phyloP scores from a whole-genome alignment of 2,329 filamentous ascomycete genomes.

The Ophiostoma ips region DNA sequence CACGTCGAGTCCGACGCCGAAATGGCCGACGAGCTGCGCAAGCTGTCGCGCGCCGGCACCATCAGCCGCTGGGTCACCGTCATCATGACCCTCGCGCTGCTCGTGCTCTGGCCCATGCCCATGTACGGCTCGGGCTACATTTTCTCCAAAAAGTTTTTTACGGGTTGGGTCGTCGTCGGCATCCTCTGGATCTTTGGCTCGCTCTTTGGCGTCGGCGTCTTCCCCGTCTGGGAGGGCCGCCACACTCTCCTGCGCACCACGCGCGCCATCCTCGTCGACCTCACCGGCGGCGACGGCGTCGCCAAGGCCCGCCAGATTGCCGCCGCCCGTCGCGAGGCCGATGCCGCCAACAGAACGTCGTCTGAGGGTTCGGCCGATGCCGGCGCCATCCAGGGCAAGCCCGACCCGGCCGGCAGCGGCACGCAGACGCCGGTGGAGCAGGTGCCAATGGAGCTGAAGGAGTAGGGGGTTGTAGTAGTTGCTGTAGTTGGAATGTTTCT shows the following conservation, averaged over 20 bases:
- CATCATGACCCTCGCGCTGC: conserved; percentile 38
- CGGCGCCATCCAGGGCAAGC: not conserved
- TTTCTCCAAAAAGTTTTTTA: conserved; percentile 71
- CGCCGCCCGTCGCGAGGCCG: conserved; percentile 12
- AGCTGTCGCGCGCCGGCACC: conserved; percentile 20
- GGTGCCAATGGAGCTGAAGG: not conserved
- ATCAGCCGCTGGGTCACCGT: conserved; percentile 22
- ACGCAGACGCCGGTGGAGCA: not conserved
- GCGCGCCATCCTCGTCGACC: conserved; percentile 47
- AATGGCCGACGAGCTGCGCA: conserved; percentile 25
- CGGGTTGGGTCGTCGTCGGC: conserved; percentile 63
- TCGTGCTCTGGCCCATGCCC: conserved; percentile 84
- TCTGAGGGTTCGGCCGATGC: not conserved
- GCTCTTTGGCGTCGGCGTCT: conserved; percentile 60
- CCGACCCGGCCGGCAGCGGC: not conserved
- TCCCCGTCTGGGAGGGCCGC: conserved; percentile 68
- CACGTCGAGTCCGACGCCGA: conserved; percentile 18
- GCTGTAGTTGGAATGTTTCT: too few species aligned
- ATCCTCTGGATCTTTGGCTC: conserved; percentile 72
- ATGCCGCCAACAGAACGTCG: not conserved
- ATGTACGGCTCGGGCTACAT: conserved; percentile 76
- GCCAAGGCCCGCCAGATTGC: conserved; percentile 6
- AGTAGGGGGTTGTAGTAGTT: not conserved
- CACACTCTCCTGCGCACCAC: conserved; percentile 48
- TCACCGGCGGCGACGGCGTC: conserved; percentile 32